Conservation (phyloP, 148 eudicot species). For the Rhododendron ovatum region DNA sequence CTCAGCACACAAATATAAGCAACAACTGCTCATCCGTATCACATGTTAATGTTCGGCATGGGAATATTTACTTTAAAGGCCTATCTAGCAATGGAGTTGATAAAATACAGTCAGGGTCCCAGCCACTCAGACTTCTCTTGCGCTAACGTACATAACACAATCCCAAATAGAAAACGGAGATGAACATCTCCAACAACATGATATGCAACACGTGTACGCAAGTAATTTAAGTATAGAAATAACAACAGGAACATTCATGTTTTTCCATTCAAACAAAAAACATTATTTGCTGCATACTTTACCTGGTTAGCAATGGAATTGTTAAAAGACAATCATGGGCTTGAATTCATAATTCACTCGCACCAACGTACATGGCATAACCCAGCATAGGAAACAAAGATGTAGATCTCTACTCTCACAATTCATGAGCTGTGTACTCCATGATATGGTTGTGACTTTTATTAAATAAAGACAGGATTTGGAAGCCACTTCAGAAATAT, state of each 20-base stretch:
- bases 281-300: neutral
- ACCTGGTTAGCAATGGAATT: neutral
- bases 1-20: neutral
- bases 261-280: neutral
- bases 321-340: neutral
- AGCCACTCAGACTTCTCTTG: neutral
- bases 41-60: neutral
- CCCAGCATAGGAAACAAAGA: neutral
- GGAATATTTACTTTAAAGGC: neutral
- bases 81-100: neutral
- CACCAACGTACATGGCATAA: neutral
- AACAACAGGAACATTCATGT: neutral
- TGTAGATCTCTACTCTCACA: neutral
- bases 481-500: neutral
- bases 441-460: neutral
- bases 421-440: neutral
- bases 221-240: neutral
- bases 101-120: neutral
- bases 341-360: neutral
- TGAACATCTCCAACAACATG: neutral
- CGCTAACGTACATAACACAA: neutral
- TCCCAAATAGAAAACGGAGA: neutral
- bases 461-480: slow-evolving; percentile 3
- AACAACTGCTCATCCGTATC: neutral
- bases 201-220: neutral